Base-by-base conservation (phyloP, 2,329 filamentous ascomycete genomes). In the Paecilomyces formosus region DNA sequence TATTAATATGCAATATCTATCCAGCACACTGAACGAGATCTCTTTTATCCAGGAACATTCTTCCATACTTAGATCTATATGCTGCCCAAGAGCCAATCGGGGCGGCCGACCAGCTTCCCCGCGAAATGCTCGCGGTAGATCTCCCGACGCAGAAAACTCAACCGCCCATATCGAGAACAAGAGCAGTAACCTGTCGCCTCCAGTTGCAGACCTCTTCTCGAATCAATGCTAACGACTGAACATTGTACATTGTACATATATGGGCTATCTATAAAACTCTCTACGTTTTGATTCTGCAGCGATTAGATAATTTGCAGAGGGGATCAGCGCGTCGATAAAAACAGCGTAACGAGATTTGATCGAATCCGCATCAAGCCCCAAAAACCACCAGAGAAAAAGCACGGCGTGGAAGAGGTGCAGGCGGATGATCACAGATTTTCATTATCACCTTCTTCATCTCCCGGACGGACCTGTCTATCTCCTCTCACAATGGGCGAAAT, bases 131-230 rank as follows among this genome's bases (percentile, higher is more conserved):
- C 30, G 24, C 24, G 39, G 13, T 45, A 45, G 59, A 65, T 64
- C 61, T 62, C 60, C 63, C 63, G 63, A 60, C 50, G 59, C 50
- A 30, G 53, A 52, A 53, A 54, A 54, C 28, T 31, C 28, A 45
- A 45, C 39, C 5, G 39, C 39, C 15, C 39, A 45, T 45, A 45
- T 1, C 39, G n/a, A 45, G 39, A 45, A 31, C 30, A 1, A 31
- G 30, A 31, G 30, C 3, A 31, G 8, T 9, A 12, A 31, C 11
- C 30, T 31, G 1, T 31, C 30, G 7, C 30, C 30, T 9, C 30
- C 1, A 31, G 11, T 2, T 31, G 28, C 11, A 9, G 8, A 9
- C 3, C 30, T 31, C 30, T 31, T 31, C 30, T 31, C 30, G 30
- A 9, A n/a, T n/a, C n/a, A n/a, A n/a, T n/a, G n/a, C n/a, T n/a